A percentile compares a stretch with the other conserved stretches of the same genome.
Evolutionary conservation across 208 protist genomes (phyloP).

Genomic region (Leishmania braziliensis): DNA sequence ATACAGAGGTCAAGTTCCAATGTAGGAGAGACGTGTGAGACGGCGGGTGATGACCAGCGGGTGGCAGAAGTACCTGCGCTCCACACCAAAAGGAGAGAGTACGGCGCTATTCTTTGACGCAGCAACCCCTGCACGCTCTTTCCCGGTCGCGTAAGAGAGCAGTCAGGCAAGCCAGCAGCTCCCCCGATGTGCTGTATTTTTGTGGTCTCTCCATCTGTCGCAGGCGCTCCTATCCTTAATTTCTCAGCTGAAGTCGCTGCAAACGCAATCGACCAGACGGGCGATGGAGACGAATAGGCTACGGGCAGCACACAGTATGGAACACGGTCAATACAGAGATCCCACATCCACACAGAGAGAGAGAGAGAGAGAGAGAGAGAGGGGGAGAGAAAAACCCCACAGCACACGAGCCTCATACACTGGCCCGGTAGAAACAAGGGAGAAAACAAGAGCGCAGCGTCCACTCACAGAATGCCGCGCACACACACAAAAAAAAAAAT

Average conservation of each 20-base stretch:
- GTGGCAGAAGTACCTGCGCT: background rate
- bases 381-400: no score
- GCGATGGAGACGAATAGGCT: background rate
- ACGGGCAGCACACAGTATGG: background rate
- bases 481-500: background rate
- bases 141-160: background rate
- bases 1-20: background rate
- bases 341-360: background rate
- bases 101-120: background rate
- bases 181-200: background rate
- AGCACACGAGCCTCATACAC: no score
- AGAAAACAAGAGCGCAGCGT: background rate
- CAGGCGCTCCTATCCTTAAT: background rate
- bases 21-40: background rate
- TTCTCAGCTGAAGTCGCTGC: background rate
- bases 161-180: background rate
- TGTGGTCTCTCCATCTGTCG: background rate
- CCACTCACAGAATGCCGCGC: background rate
- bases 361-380: background rate
- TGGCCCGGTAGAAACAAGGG: background rate
- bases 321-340: background rate
- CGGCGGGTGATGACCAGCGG: background rate
- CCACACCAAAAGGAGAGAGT: background rate
- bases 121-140: background rate
- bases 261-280: background rate